Evolutionary conservation across 1,139 yeast species (phyloP).

Genomic region (Kurtzmaniella quercitrusa): DNA sequence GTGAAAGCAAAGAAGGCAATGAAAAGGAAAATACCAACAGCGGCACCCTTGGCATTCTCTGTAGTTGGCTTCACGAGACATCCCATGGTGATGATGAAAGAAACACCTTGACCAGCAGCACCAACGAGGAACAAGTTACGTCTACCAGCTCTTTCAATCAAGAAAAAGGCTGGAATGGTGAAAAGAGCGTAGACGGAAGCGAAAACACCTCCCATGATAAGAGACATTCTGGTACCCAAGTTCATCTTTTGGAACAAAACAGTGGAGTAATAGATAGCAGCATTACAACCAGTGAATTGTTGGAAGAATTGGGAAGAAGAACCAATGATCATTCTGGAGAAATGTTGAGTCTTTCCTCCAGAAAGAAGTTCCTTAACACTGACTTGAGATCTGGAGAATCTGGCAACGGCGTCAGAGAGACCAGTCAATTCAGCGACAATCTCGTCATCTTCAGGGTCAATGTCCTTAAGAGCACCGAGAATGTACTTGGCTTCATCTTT

Average conservation of each 20-base stretch:
- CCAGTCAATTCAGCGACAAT: conserved; percentile 40
- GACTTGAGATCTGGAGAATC: conserved; percentile 33
- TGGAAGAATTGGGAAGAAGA: conserved; percentile 52
- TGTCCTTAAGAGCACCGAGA: conserved; percentile 36
- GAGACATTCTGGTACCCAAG: conserved; percentile 46
- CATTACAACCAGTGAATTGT: conserved; percentile 63
- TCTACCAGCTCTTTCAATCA: conserved; percentile 63
- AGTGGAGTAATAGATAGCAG: conserved; percentile 65
- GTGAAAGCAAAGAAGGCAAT: conserved; percentile 54
- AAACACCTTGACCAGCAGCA: conserved; percentile 42
- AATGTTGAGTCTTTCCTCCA: conserved; percentile 55
- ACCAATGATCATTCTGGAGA: conserved; percentile 56
- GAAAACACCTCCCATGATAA: conserved; percentile 62
- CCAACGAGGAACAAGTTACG: conserved; percentile 55
- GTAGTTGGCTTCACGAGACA: conserved; percentile 33
- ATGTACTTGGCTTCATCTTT: conserved; percentile 42
- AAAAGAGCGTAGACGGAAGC: conserved; percentile 58
- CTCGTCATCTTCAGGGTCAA: conserved; percentile 38
- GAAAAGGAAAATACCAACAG: conserved; percentile 51
- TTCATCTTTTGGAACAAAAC: conserved; percentile 54
- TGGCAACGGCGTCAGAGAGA: conserved; percentile 39
- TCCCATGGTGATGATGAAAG: conserved; percentile 40
- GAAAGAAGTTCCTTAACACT: conserved; percentile 49
- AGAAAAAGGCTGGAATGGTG: conserved; percentile 60
- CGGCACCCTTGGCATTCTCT: conserved; percentile 42